Percentiles rank a stretch among this genome's conserved stretches.
Evolutionary conservation across 2,329 filamentous ascomycete genomes (phyloP).

Genomic region (Trichoderma afroharzianum): DNA sequence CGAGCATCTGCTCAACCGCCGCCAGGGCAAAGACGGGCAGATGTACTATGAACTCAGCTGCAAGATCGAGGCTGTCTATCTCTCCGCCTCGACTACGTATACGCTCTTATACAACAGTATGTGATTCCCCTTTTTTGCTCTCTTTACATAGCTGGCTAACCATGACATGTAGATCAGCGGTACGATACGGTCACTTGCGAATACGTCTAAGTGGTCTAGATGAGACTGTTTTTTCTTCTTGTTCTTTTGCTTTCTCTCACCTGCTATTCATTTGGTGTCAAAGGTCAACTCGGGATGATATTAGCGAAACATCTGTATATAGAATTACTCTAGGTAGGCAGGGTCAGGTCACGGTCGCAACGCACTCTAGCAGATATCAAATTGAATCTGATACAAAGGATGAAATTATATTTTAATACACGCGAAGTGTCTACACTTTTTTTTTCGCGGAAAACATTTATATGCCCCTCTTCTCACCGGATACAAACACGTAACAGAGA

Average conservation of each 20-base stretch:
- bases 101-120: conserved; percentile 42
- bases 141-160: conserved; percentile 17
- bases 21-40: conserved; percentile 35
- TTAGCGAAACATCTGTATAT: conserved; percentile 5
- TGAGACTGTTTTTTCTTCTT: not conserved
- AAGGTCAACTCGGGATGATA: not conserved
- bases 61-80: conserved; percentile 41
- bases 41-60: conserved; percentile 39
- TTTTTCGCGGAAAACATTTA: not conserved
- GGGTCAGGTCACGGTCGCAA: not conserved
- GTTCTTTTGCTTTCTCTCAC: not conserved
- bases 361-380: not conserved
- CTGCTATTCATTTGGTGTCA: not conserved
- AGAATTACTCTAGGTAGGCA: not conserved
- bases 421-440: not conserved
- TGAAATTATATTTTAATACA: conserved; percentile 11
- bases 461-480: not conserved
- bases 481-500: not conserved
- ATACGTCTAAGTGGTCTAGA: conserved; percentile 33
- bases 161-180: conserved; percentile 30
- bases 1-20: conserved; percentile 32
- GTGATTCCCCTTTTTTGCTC: conserved; percentile 13
- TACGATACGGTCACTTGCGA: conserved; percentile 42
- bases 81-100: conserved; percentile 41
- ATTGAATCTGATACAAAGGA: not conserved